Evolutionary conservation across 2,329 filamentous ascomycete species (phyloP), one percentile per base, ranked within the genome.

Genomic region (Huntiella savannae): DNA sequence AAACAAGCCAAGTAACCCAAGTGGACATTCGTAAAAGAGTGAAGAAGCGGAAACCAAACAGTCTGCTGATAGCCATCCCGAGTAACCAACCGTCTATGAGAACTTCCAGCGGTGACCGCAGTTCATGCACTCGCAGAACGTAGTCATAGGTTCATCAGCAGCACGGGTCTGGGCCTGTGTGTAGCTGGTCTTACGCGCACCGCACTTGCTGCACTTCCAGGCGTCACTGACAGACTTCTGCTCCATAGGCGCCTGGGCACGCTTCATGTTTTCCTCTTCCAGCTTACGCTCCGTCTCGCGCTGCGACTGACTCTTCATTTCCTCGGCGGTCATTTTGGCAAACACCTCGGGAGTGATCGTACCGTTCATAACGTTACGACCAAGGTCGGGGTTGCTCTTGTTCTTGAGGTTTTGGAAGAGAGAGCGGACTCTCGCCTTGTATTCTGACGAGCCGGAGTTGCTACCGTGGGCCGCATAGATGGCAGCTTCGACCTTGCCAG

Each of bases 391-490:
- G 64, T 96, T 96, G 52, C 77, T 80, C 64, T 83, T 87, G 67
- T 84, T 85, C 69, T 95, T 96, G 55, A 98, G 75, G 59, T 96
- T 96, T 60, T 87, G 77, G 65, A 85, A 96, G 16, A 98, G 75
- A 15, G 85, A 92, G 54, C 88, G 82, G 56, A 96, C 80, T 69
- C 95, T 95, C 53, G 70, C 71, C 58, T 81, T 80, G 70, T 98
- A 98, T 43, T 79, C 74, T 3, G 40, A 4, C 40, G 75, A 64
- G 12, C 70, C 79, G 8, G 39, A 43, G 56, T 86, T 79, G 46
- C 79, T 77, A 48, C 79, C 78, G 60, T 77, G 80, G 28, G 71
- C 64, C 48, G 69, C 70, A 63, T 71, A 87, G 4, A 82, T 82
- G 5, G 86, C 84, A 34, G 71, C 61, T 66, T 98, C 91, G 37